Evolutionary conservation across 2,329 filamentous ascomycete genomes (phyloP), one percentile per base, ranked within the genome.

Genomic region (Diaporthe sp.): DNA sequence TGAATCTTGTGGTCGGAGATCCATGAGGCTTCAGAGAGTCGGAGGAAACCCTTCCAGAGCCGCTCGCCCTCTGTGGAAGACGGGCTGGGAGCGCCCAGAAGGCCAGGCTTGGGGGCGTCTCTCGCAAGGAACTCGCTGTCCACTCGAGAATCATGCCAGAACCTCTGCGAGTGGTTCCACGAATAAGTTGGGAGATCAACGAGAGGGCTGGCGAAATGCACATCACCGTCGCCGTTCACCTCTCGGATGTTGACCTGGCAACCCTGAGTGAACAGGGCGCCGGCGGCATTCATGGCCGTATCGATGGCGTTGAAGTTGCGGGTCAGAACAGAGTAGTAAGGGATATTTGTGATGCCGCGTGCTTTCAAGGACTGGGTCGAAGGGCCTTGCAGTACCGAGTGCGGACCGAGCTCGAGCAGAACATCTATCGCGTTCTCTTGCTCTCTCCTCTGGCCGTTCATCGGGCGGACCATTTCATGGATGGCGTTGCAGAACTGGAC

Each of bases 101-200:
- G 19, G 10, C 55, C 55, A n/a, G 55, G 55, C 19, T 37, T 59
- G 17, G 55, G 55, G 2, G 31, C 31, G 2, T 59, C 31, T n/a
- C 55, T 59, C 9, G 10, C 17, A 4, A 59, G 31, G 31, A 59
- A 59, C 15, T 59, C 55, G 31, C 7, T 13, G 19, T 59, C 55
- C 12, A 59, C 31, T 12, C 55, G 31, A 59, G 55, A 59, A 84
- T 77, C 37, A 82, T 80, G 70, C 85, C 85, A 87, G 75, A 85
- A 84, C 34, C 81, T 79, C 5, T 81, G 81, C 22, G 82, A 81
- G 77, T 88, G 86, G 74, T 88, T 85, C 86, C 86, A 89, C 8
- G 84, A 83, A 75, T 89, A 89, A 3, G 80, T 80, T 5, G 87
- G 87, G 4, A 88, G 78, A 78, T 83, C 84, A 13, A 81, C 78